Evolutionary conservation across 2,329 filamentous ascomycete genomes (phyloP).

Genomic region (Pseudogymnoascus sp.): DNA sequence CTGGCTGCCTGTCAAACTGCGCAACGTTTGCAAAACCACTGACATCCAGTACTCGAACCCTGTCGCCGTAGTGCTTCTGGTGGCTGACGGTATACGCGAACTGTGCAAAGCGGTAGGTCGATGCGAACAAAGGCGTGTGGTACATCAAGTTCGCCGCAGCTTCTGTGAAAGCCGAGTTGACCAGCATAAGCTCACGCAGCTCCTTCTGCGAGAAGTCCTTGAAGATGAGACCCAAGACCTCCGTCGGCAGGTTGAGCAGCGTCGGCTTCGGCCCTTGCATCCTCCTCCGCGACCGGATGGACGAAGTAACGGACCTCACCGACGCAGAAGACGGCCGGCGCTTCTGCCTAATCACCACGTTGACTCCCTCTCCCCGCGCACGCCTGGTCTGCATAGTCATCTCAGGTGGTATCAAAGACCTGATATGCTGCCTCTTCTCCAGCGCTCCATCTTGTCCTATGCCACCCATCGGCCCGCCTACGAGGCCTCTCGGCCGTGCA

Average conservation of each 20-base stretch:
- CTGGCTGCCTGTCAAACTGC: conserved; percentile 10
- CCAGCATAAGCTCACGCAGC: conserved; percentile 17
- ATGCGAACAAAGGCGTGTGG: conserved; percentile 17
- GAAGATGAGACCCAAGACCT: conserved; percentile 19
- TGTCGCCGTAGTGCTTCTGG: conserved; percentile 15
- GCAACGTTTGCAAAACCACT: conserved; percentile 15
- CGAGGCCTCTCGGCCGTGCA: conserved; percentile 11
- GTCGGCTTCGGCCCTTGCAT: conserved; percentile 9
- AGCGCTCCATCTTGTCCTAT: not conserved
- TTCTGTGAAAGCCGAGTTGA: conserved; percentile 17
- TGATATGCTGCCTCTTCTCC: conserved; percentile 11
- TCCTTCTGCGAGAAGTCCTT: conserved; percentile 15
- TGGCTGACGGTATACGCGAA: conserved; percentile 18
- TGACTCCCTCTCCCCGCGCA: not conserved
- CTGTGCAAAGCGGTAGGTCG: conserved; percentile 23
- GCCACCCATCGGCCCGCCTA: not conserved
- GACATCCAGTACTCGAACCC: conserved; percentile 20
- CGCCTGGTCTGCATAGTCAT: not conserved
- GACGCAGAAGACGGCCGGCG: conserved; percentile 14
- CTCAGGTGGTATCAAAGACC: conserved; percentile 14
- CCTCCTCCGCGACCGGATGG: conserved; percentile 14
- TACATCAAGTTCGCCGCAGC: conserved; percentile 18
- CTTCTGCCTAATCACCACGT: conserved; percentile 10
- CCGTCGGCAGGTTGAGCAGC: conserved; percentile 18
- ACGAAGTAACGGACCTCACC: conserved; percentile 15